Evolutionary conservation across 148 eudicot genomes (phyloP).

Genomic region (Beta vulgaris): DNA sequence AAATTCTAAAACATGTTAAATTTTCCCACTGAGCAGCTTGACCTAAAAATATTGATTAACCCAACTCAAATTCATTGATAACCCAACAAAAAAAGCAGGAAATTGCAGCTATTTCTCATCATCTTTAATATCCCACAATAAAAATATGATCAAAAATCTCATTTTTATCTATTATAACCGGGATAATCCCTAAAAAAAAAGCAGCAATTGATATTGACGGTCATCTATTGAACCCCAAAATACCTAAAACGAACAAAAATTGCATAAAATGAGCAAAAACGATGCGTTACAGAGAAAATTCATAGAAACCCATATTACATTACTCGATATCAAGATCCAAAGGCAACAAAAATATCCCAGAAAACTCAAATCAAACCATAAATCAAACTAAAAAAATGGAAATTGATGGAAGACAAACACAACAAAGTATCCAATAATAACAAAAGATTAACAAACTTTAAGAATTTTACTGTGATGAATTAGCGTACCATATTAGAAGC

Average conservation of each 20-base stretch:
- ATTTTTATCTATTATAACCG: neutral
- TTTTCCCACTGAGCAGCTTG: neutral
- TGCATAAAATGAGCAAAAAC: neutral
- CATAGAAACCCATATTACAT: constrained; percentile 1
- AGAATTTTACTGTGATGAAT: neutral
- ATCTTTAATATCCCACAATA: neutral
- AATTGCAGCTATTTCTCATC: neutral
- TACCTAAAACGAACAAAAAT: neutral
- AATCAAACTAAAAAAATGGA: neutral
- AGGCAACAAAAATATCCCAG: neutral
- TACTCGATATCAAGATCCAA: constrained; percentile 18
- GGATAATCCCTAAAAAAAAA: neutral
- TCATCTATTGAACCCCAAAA: constrained; percentile 7
- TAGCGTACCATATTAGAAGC: constrained; percentile 22
- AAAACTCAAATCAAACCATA: constrained; percentile 7
- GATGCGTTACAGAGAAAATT: constrained; percentile 3
- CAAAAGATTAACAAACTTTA: constrained; percentile 7
- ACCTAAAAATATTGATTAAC: neutral
- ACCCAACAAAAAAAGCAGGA: neutral
- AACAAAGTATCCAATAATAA: neutral
- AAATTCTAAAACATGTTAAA: neutral
- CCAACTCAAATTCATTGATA: neutral
- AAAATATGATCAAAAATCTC: neutral
- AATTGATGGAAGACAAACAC: neutral
- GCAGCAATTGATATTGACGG: neutral